Base-by-base conservation (phyloP, 2,329 filamentous ascomycete genomes). In the Drechmeria coniospora region DNA sequence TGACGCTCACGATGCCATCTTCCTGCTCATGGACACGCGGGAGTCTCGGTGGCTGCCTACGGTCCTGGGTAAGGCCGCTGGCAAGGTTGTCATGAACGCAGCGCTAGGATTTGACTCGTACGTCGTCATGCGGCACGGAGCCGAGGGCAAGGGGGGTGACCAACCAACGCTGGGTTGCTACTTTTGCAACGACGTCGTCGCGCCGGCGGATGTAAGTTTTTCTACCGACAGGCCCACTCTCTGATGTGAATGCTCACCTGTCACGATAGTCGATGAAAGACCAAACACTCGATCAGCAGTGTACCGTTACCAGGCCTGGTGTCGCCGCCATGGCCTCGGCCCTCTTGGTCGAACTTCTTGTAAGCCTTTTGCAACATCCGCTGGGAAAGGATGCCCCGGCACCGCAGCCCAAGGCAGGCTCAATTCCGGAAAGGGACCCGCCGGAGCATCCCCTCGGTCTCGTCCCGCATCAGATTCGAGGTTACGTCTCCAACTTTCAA, bases 151-250 rank as follows among this genome's bases (percentile, higher is more conserved):
- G 23, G 57, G 63, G 27, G 61, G 68, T 8, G 63, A 57, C n/a
- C 61, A 71, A 29, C 60, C 72, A 28, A 73, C 81, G 15, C 63
- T 95, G 15, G 90, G 90, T 8, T 98, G 90, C 54, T 98, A 98
- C 51, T 98, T 95, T 54, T 98, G 90, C 57, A 95, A 92, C 44
- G 90, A 98, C 49, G 87, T 98, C 15, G 87, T 95, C 27, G 82
- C 87, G 6, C 90, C 90, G 14, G 78, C 78, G 36, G 83, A 95
- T 57, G 86, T 92, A 59, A 72, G 78, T 66, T 20, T 10, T 10
- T 3, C n/a, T 2, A 18, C 6, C 8, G 12, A 24, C 5, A 15
- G 20, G 7, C 10, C 14, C 4, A 7, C 16, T 10, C 4, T 8
- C 21, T 9, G 13, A 7, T 21, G 2, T 11, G 25, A 12, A 25